Percentiles rank a stretch among this genome's conserved stretches.
Evolutionary conservation across 2,329 filamentous ascomycete genomes (phyloP).

Genomic region (Sporothrix globosa): DNA sequence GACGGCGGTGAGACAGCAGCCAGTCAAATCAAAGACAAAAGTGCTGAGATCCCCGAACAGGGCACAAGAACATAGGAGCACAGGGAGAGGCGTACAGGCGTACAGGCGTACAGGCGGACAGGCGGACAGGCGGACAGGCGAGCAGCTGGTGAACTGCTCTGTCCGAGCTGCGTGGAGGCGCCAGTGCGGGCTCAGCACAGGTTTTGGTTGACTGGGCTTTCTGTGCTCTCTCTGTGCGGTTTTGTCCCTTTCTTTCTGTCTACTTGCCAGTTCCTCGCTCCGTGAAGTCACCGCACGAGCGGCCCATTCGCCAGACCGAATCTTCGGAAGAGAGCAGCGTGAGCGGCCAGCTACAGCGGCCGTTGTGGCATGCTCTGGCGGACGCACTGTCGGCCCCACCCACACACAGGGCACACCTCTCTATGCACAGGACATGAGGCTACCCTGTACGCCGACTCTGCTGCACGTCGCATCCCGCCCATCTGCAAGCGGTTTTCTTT

Average conservation of each 20-base stretch:
- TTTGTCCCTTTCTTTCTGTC: neutral
- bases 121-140: too few relatives aligned
- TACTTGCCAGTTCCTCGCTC: neutral
- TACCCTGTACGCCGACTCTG: slow-evolving; percentile 1
- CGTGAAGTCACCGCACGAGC: neutral
- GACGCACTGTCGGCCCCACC: slow-evolving; percentile 6
- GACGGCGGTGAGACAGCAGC: slow-evolving; percentile 4
- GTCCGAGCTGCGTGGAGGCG: neutral
- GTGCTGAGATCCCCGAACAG: slow-evolving; percentile 3
- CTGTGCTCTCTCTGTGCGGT: neutral
- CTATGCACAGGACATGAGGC: slow-evolving; percentile 16
- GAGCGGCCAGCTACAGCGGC: slow-evolving; percentile 17
- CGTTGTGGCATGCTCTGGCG: neutral
- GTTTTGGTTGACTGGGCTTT: neutral
- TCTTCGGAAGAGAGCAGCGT: neutral
- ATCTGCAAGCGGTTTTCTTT: neutral
- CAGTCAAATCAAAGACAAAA: too few relatives aligned
- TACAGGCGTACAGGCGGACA: too few relatives aligned
- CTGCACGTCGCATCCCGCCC: slow-evolving; percentile 10
- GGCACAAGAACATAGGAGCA: neutral
- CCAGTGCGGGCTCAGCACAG: neutral
- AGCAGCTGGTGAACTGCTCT: neutral
- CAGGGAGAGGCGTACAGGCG: too few relatives aligned
- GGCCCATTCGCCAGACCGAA: neutral
- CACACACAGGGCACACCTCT: neutral